A percentile compares a stretch with the other conserved stretches of the same genome.
phyloP scores from a whole-genome alignment of 768 basidiomycete species.

The Lentinula boryana region DNA sequence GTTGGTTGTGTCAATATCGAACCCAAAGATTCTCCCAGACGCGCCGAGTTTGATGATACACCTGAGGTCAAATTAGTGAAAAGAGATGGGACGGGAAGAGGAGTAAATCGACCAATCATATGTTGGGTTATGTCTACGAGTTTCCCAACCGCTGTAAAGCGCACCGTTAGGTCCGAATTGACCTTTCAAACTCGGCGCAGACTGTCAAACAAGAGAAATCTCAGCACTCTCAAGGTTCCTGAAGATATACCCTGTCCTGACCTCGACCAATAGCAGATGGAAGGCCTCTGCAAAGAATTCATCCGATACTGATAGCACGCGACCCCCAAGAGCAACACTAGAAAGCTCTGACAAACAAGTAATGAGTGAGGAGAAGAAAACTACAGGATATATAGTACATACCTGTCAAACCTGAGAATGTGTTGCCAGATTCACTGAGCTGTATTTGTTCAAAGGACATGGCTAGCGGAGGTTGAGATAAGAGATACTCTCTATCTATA shows the following conservation, averaged over 20 bases:
- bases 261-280: conserved; percentile 64
- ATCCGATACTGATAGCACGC: conserved; percentile 75
- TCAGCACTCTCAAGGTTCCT: not conserved
- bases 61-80: conserved; percentile 36
- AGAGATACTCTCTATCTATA: not conserved
- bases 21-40: conserved; percentile 64
- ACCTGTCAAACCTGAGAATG: conserved; percentile 52
- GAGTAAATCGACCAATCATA: conserved; percentile 69
- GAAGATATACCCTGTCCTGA: not conserved
- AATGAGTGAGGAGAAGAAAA: not conserved
- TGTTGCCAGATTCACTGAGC: conserved; percentile 38
- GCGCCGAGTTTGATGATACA: conserved; percentile 87
- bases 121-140: conserved; percentile 78
- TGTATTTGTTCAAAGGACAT: conserved; percentile 42
- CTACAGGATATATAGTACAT: conserved; percentile 8
- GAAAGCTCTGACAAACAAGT: conserved; percentile 67
- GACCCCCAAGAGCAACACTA: conserved; percentile 75
- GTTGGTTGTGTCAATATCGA: conserved; percentile 93
- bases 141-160: conserved; percentile 93
- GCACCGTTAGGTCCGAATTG: conserved; percentile 97
- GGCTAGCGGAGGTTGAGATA: conserved; percentile 3
- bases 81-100: not conserved
- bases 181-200: conserved; percentile 86
- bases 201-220: conserved; percentile 35
- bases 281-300: conserved; percentile 92